Evolutionary conservation across 2,329 filamentous ascomycete species (phyloP).

Genomic region (Apiospora hydei): DNA sequence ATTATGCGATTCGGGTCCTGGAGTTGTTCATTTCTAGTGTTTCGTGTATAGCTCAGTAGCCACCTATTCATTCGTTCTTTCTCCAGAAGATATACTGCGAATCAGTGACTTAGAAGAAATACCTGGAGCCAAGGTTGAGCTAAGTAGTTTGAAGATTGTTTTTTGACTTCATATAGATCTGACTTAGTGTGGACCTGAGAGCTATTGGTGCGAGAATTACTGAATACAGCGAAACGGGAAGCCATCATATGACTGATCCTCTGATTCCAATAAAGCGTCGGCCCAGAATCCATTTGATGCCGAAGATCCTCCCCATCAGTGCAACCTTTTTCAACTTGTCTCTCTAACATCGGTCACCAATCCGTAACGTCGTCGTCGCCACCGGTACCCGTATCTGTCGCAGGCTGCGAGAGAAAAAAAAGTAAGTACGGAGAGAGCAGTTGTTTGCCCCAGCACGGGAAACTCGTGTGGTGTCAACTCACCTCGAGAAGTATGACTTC

Average conservation of each 20-base stretch:
- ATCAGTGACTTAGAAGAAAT: not conserved
- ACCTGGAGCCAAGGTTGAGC: not conserved
- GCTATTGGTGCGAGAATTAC: not conserved
- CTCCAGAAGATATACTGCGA: not conserved
- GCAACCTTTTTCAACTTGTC: not conserved
- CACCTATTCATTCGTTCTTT: not conserved
- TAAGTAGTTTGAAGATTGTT: not conserved
- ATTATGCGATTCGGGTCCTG: not conserved
- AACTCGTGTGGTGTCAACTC: too few relatives aligned
- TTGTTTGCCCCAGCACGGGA: not conserved
- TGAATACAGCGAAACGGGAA: not conserved
- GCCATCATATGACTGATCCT: too few relatives aligned
- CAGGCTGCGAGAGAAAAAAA: not conserved
- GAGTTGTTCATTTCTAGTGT: not conserved
- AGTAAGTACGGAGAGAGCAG: not conserved
- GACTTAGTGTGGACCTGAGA: not conserved
- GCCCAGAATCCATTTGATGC: not conserved
- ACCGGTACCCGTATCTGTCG: not conserved
- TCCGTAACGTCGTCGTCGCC: slow-evolving; percentile 14
- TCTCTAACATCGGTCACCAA: not conserved
- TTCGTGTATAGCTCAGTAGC: not conserved
- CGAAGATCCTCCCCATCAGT: not conserved
- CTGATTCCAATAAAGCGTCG: not conserved
- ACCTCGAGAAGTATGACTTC: slow-evolving; percentile 10
- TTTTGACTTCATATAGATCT: not conserved